Evolutionary conservation across 2,329 filamentous ascomycete genomes (phyloP), one percentile per base, ranked within the genome.

Genomic region (Talaromyces sp.): DNA sequence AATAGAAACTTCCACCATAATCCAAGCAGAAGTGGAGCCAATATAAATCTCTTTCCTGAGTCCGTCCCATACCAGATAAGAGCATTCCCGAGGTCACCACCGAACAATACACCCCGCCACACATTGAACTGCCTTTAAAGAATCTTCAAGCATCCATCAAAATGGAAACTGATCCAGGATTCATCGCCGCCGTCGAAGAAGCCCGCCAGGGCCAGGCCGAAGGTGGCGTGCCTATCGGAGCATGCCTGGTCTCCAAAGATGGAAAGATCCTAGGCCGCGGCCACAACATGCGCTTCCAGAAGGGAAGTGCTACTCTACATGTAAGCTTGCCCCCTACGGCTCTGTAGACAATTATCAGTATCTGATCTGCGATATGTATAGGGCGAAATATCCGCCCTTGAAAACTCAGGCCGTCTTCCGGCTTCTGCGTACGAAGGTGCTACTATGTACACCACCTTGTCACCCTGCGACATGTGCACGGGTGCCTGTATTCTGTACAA

Each of bases 391-490:
- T 88, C 89, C 19, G 87, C 89, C n/a, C 82, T 93, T 45, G 88
- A 91, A 74, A 88, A 90, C 76, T 89, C 89, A 0, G 90, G 90
- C 54, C 86, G 90, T 45, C 84, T 92, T 25, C 87, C 89, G 36
- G 89, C 89, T 17, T 85, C 85, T 1, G 84, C 85, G 5, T 93
- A 92, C 76, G 83, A 84, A 69, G 88, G 88, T 34, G 85, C 88
- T 40, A 93, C 90, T n/a, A 92, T 93, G 89, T 93, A 91, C 78
- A 93, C 91, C 2, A 92, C 90, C 0, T 81, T 93, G 6, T 91
- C 89, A 2, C 91, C 90, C 0, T 93, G 91, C 75, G 89, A 91
- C 73, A 93, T 93, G 90, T 93, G 89, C 77, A 92, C 90, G 3
- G 90, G 91, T 8, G 89, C 90, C 2, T 92, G 90, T 72, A 80